phyloP scores from a whole-genome alignment of 768 basidiomycete species.

The Leccinum pellstonianum region DNA sequence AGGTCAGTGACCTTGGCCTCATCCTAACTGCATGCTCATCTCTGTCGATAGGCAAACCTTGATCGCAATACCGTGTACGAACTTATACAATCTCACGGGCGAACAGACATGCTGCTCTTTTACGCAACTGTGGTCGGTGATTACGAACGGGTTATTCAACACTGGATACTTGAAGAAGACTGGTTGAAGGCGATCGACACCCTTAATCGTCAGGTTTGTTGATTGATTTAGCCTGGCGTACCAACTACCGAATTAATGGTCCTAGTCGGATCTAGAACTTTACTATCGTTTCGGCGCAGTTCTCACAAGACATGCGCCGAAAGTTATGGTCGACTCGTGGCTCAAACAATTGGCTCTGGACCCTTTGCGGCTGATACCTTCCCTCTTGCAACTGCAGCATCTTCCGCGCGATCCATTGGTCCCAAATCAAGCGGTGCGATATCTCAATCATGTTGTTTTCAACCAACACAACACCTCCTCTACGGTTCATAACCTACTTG shows the following conservation, averaged over 20 bases:
- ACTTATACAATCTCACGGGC: slow-evolving; percentile 89
- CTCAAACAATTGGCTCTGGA: slow-evolving; percentile 78
- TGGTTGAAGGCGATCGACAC: slow-evolving; percentile 89
- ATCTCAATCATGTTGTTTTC: slow-evolving; percentile 82
- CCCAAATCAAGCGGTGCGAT: slow-evolving; percentile 86
- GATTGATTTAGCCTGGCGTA: neutral
- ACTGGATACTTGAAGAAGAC: slow-evolving; percentile 90
- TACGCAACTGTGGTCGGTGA: slow-evolving; percentile 85
- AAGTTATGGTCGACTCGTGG: slow-evolving; percentile 92
- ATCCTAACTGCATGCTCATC: neutral
- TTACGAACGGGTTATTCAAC: slow-evolving; percentile 78
- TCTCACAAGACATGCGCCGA: slow-evolving; percentile 81
- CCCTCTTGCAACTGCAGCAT: slow-evolving; percentile 79
- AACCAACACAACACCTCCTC: slow-evolving; percentile 76
- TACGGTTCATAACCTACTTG: slow-evolving; percentile 90
- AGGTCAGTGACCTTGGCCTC: slow-evolving; percentile 46
- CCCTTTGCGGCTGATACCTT: slow-evolving; percentile 83
- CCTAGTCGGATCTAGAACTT: slow-evolving; percentile 75
- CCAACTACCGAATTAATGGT: slow-evolving; percentile 3
- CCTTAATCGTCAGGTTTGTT: slow-evolving; percentile 79
- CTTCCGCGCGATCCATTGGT: slow-evolving; percentile 67
- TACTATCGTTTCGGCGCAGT: slow-evolving; percentile 93
- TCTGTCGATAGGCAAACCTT: slow-evolving; percentile 64
- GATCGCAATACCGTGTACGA: slow-evolving; percentile 87
- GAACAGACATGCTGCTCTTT: slow-evolving; percentile 89